A percentile compares a stretch with the other conserved stretches of the same genome.
Conservation (phyloP, 2,329 filamentous ascomycete genomes). For the Penicillium nordicum region DNA sequence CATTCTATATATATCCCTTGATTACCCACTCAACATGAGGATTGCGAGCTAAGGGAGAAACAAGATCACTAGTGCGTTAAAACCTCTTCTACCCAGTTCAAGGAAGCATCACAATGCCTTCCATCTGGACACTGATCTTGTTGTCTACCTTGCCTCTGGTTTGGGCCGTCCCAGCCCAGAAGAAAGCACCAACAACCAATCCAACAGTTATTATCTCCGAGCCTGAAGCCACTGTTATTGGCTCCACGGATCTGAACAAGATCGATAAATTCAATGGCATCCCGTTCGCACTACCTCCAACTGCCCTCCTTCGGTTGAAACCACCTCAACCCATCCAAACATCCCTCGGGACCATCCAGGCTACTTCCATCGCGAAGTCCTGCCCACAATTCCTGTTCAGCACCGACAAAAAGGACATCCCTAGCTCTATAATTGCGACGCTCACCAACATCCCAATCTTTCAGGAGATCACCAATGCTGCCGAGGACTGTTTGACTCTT, state of each 20-base stretch:
- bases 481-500: conserved; percentile 64
- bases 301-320: conserved; percentile 63
- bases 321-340: conserved; percentile 61
- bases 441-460: conserved; percentile 58
- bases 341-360: conserved; percentile 59
- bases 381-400: conserved; percentile 72
- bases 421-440: conserved; percentile 48
- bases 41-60: neutral
- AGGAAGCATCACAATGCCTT: neutral
- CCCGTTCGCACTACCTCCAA: conserved; percentile 69
- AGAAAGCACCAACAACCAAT: conserved; percentile 42
- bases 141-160: conserved; percentile 10
- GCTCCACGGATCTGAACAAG: conserved; percentile 30
- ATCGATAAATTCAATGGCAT: conserved; percentile 72
- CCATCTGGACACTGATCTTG: neutral
- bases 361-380: conserved; percentile 55
- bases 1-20: neutral
- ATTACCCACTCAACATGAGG: neutral
- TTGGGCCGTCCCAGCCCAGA: conserved; percentile 22
- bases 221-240: conserved; percentile 50
- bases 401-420: conserved; percentile 41
- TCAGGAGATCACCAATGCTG: conserved; percentile 52
- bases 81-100: neutral
- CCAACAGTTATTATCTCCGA: conserved; percentile 56
- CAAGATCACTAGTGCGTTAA: neutral